phyloP scores from a whole-genome alignment of 2,329 filamentous ascomycete species.

The Capronia epimyces region DNA sequence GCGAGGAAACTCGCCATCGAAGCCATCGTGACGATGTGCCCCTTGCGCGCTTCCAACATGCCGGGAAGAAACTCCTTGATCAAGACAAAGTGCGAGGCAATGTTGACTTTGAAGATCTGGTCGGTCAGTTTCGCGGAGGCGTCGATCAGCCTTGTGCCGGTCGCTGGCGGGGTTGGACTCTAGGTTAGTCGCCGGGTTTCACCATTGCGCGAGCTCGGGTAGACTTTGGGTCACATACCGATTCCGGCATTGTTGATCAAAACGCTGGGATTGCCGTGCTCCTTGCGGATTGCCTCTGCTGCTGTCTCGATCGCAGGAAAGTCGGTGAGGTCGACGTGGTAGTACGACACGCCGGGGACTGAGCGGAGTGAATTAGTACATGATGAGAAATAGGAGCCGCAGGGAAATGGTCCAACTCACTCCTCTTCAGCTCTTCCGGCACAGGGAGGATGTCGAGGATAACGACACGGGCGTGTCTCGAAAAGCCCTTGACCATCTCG shows the following conservation, averaged over 20 bases:
- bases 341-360: constrained; percentile 55
- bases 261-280: constrained; percentile 61
- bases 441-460: constrained; percentile 58
- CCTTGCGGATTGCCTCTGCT: constrained; percentile 43
- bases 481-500: constrained; percentile 59
- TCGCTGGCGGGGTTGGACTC: constrained; percentile 1
- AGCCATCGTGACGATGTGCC: constrained; percentile 67
- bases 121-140: constrained; percentile 54
- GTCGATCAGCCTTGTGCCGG: constrained; percentile 56
- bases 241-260: constrained; percentile 69
- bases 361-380: neutral
- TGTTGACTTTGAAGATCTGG: constrained; percentile 67
- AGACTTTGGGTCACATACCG: constrained; percentile 35
- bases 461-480: constrained; percentile 62
- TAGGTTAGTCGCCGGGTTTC: neutral
- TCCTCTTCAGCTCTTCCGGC: constrained; percentile 22
- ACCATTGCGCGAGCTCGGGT: neutral
- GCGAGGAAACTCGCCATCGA: constrained; percentile 58
- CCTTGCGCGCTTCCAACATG: constrained; percentile 61
- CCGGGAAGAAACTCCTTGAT: constrained; percentile 61
- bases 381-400: neutral
- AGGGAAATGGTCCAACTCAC: constrained; percentile 5
- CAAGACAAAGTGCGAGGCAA: constrained; percentile 62
- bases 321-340: constrained; percentile 64
- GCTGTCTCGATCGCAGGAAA: constrained; percentile 46